A percentile compares a stretch with the other conserved stretches of the same genome.
Conservation (phyloP, 1,284 basidiomycete species). For the Boletellus sp. region DNA sequence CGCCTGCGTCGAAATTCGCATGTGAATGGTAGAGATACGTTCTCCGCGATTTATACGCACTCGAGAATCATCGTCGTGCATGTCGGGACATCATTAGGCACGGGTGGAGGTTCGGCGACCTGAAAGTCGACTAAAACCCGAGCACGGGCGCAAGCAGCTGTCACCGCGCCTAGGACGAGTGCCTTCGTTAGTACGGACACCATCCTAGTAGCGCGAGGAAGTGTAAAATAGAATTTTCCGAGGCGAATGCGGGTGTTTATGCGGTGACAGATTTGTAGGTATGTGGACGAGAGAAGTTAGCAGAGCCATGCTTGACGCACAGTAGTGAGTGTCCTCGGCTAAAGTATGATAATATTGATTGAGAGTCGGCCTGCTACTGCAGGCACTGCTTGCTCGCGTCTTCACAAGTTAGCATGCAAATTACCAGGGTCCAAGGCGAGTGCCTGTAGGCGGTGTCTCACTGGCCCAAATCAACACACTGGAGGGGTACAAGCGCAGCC, state of each 20-base stretch:
- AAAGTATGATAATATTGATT: too few relatives aligned
- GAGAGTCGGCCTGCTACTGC: too few relatives aligned
- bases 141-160: conserved; percentile 25
- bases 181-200: conserved; percentile 5
- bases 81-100: conserved; percentile 54
- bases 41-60: conserved; percentile 38
- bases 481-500: too few relatives aligned
- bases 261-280: not conserved
- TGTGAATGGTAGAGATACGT: not conserved
- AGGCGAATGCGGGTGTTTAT: conserved; percentile 6
- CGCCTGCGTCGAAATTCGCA: conserved; percentile 39
- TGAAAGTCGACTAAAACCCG: conserved; percentile 66
- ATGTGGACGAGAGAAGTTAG: not conserved
- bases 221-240: not conserved
- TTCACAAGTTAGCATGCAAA: too few relatives aligned
- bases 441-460: too few relatives aligned
- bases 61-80: conserved; percentile 64
- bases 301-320: too few relatives aligned
- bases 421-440: too few relatives aligned
- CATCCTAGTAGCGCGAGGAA: conserved; percentile 12
- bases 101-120: conserved; percentile 63
- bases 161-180: conserved; percentile 11
- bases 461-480: too few relatives aligned
- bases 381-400: too few relatives aligned
- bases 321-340: too few relatives aligned